phyloP scores from a whole-genome alignment of 805 yeast species.

The Myxozyma neglecta region DNA sequence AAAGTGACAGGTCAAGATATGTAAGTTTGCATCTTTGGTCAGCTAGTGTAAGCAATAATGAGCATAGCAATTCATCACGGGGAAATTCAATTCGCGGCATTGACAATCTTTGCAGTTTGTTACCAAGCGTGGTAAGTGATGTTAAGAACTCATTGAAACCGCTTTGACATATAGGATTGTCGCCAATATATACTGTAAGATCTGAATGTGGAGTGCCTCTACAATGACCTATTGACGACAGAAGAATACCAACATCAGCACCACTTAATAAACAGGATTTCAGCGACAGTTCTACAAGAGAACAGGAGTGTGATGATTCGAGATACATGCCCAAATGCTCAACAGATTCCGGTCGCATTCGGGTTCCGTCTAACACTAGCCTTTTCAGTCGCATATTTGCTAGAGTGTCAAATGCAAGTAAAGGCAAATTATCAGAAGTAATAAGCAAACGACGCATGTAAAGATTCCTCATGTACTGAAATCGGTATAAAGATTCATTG shows the following conservation, averaged over 20 bases:
- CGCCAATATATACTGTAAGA: conserved; percentile 29
- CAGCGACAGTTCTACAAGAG: conserved; percentile 28
- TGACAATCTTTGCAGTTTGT: conserved; percentile 21
- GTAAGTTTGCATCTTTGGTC: conserved; percentile 23
- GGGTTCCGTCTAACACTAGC: conserved; percentile 31
- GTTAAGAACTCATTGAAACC: conserved; percentile 23
- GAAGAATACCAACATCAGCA: conserved; percentile 20
- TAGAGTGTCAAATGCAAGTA: conserved; percentile 28
- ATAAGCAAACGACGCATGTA: conserved; percentile 21
- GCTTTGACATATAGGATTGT: conserved; percentile 24
- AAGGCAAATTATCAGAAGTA: conserved; percentile 30
- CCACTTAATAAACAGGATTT: conserved; percentile 34
- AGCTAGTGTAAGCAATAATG: conserved; percentile 22
- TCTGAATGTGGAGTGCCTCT: conserved; percentile 17
- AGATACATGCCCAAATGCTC: conserved; percentile 23
- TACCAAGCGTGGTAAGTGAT: conserved; percentile 8
- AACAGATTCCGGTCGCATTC: conserved; percentile 27
- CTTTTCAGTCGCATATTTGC: conserved; percentile 26
- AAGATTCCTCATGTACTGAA: conserved; percentile 27
- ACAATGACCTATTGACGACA: conserved; percentile 27
- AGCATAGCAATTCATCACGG: conserved; percentile 26
- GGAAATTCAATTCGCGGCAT: conserved; percentile 32
- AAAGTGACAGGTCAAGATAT: conserved; percentile 32
- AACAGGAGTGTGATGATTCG: conserved; percentile 10
- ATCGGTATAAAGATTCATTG: conserved; percentile 28